Base-by-base conservation (phyloP, 2,329 filamentous ascomycete species). In the Hymenoscyphus repandus region DNA sequence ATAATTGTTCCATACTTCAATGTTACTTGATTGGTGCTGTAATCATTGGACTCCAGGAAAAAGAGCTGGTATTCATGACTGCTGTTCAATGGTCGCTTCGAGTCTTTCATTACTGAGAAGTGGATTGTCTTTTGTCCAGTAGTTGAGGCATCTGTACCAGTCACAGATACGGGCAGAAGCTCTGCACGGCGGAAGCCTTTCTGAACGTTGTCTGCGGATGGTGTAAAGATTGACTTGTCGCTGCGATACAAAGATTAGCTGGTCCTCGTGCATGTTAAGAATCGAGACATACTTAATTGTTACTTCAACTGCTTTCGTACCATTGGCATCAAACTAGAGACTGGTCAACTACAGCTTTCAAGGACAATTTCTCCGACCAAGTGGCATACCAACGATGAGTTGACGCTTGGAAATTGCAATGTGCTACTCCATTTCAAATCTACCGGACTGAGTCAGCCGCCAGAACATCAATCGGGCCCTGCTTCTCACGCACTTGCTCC, bases 131-230 rank as follows among this genome's bases (percentile, higher is more conserved):
- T 82, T 51, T 81, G 66, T 20, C 79, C 79, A 30, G 64, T 64
- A 36, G 73, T 77, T 22, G 74, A 77, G 18, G 68, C 57, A 47
- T 80, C 79, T 40, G 73, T 72, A 47, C 77, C 70, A 15, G 66
- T 68, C 68, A 77, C 74, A 69, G 74, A 69, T 58, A 70, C 65
- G 7, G 75, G 70, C 48, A 80, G 72, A 47, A 83, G 71, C 53
- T 82, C 80, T 1, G 78, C 78, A 55, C 81, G 78, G 37, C 81
- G 74, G 69, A 85, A 84, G 17, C 80, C 80, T 2, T 66, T 67
- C 64, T 85, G 80, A 42, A 72, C 64, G 57, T 75, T 73, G 3
- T 20, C 18, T 13, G 43, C 12, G 1, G 43, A 45, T 13, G 43
- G 43, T 11, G 43, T 31, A 66, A 84, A 85, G 65, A 85, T 82